Evolutionary conservation across 306 rosid species (phyloP).

Genomic region (Senna tora): DNA sequence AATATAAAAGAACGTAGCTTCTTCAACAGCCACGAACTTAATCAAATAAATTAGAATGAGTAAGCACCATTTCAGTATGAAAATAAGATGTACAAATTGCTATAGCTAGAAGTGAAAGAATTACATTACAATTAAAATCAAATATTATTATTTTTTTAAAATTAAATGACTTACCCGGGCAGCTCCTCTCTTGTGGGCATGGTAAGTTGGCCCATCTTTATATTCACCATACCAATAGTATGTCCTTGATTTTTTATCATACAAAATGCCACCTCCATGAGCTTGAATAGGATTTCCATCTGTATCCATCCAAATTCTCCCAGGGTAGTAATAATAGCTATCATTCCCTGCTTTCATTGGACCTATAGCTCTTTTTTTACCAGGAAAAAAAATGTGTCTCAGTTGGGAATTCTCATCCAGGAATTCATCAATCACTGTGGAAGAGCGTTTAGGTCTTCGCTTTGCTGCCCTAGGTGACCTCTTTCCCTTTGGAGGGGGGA

Average conservation of each 20-base stretch:
- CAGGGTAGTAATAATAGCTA: constrained; percentile 71
- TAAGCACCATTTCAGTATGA: background rate
- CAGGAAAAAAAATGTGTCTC: constrained; percentile 74
- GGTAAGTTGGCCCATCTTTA: constrained; percentile 89
- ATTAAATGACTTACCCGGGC: constrained; percentile 67
- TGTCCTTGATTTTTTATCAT: constrained; percentile 59
- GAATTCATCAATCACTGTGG: constrained; percentile 81
- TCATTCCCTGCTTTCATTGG: constrained; percentile 63
- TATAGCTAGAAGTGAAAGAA: constrained; percentile 6
- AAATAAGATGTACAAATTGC: constrained; percentile 10
- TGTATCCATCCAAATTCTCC: constrained; percentile 86
- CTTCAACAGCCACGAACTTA: constrained; percentile 6
- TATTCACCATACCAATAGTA: constrained; percentile 96
- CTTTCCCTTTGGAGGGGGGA: constrained; percentile 75
- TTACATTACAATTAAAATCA: constrained; percentile 24
- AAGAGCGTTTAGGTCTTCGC: constrained; percentile 61
- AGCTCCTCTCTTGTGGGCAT: constrained; percentile 77
- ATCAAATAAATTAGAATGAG: background rate
- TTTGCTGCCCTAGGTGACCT: constrained; percentile 78
- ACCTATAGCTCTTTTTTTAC: constrained; percentile 52
- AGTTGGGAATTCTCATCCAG: constrained; percentile 83
- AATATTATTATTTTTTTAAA: constrained; percentile 11
- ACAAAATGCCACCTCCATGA: constrained; percentile 89
- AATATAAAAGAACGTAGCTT: constrained; percentile 3
- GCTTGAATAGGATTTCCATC: constrained; percentile 90